phyloP scores from a whole-genome alignment of 1,139 yeast species.

The Lodderomyces beijingensis region DNA sequence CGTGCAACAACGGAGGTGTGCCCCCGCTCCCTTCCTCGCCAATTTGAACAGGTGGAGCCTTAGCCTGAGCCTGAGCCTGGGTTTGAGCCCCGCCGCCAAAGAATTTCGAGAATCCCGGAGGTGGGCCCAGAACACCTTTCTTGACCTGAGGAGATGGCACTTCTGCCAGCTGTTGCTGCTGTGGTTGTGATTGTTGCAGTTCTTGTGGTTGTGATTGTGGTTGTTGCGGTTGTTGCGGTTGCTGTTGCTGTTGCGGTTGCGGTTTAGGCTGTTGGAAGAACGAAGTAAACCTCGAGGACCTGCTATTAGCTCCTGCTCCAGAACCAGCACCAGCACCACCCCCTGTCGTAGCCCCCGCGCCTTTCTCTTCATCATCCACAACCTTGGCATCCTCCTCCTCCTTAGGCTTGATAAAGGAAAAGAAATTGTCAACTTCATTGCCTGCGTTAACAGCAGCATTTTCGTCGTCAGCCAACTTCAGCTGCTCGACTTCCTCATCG shows the following conservation, averaged over 20 bases:
- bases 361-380: conserved; percentile 6
- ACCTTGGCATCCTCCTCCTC: conserved; percentile 21
- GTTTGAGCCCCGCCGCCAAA: conserved; percentile 10
- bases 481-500: conserved; percentile 20
- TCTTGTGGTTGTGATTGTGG: conserved; percentile 2
- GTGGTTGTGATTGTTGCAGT: conserved; percentile 4
- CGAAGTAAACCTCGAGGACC: conserved; percentile 44
- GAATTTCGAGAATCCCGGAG: conserved; percentile 16
- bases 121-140: too few species aligned
- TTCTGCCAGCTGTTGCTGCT: too few species aligned
- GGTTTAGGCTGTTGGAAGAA: conserved; percentile 25
- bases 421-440: conserved; percentile 51
- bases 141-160: too few species aligned
- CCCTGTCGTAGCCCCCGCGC: not conserved
- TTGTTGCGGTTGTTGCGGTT: not conserved
- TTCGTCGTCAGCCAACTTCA: conserved; percentile 8
- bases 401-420: conserved; percentile 37
- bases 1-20: conserved; percentile 6
- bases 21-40: conserved; percentile 5
- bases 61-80: conserved; percentile 4
- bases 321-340: not conserved
- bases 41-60: conserved; percentile 4
- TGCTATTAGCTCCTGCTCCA: conserved; percentile 12
- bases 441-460: conserved; percentile 22
- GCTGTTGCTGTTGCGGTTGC: conserved; percentile 1